Evolutionary conservation across 2,329 filamentous ascomycete species (phyloP), one percentile per base, ranked within the genome.

Genomic region (Cordyceps farinosa): DNA sequence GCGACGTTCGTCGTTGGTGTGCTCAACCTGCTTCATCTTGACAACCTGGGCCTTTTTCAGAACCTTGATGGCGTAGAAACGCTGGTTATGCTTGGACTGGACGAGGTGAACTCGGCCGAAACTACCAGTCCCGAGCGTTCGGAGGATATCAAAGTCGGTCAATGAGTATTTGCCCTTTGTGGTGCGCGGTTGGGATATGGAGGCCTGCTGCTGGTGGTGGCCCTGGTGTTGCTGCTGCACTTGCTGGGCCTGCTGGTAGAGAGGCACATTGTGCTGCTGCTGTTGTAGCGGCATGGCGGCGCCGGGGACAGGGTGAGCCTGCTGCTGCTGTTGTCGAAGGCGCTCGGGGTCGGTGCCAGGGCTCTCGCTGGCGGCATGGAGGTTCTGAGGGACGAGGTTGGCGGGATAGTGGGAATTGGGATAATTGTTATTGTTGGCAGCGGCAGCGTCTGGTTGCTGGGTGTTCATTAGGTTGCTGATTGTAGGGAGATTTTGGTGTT

Each of bases 21-120:
- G 95, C 78, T 99, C 95, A 65, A 99, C 92, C 78, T 99, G 95
- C 85, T 99, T 99, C 95, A 99, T 98, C 82, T 97, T 97, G 77
- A 99, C 92, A 61, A 99, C 94, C 79, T 99, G 95, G 55, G 89
- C 89, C 84, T 99, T 99, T 78, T 99, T 99, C 78, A 99, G 80
- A 68, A 99, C 95, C 80, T 99, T 99, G 78, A 99, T 89, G 52
- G 95, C 95, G 79, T 99, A 99, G 82, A 93, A 99, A 66, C 95
- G 89, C 78, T 96, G 91, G 77, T 99, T 99, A 80, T 99, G 95
- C 78, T 93, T 95, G 68, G 93, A 97, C 79, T 98, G 95, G 60
- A 98, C 95, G 65, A 99, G 82, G 75, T 99, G 95, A 51, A 99
- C 95, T 69, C 95, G 86, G 52, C 95, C 95, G 78, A 99, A 99